A percentile compares a stretch with the other conserved stretches of the same genome.
phyloP scores from a whole-genome alignment of 257 asterid genomes.

The Osmanthus fragrans region DNA sequence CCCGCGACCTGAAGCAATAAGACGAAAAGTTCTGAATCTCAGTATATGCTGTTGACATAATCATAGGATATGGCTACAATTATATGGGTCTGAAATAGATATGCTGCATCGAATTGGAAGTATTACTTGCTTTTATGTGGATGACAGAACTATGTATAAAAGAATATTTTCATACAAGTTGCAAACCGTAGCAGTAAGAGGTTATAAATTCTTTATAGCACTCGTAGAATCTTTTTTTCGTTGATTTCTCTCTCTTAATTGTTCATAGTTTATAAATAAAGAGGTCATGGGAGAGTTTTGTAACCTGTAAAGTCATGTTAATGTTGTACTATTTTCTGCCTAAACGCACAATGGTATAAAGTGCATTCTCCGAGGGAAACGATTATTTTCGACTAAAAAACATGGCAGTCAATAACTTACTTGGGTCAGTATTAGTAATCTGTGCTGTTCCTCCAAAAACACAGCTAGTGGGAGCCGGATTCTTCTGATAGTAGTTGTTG shows the following conservation, averaged over 20 bases:
- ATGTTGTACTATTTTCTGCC: background rate
- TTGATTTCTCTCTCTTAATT: background rate
- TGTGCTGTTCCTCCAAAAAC: slow-evolving; percentile 89
- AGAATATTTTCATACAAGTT: too few species aligned
- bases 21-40: background rate
- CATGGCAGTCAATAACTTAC: slow-evolving; percentile 45
- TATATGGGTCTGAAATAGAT: background rate
- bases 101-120: background rate
- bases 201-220: too few species aligned
- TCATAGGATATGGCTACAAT: background rate
- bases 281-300: background rate
- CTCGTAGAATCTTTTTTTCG: background rate
- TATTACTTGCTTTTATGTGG: too few species aligned
- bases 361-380: background rate
- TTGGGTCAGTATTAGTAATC: slow-evolving; percentile 71
- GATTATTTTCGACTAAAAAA: background rate
- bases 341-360: background rate
- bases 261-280: background rate
- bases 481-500: slow-evolving; percentile 85
- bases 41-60: background rate
- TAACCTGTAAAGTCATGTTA: background rate
- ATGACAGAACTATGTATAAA: background rate
- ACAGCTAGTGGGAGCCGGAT: slow-evolving; percentile 87
- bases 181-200: too few species aligned
- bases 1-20: slow-evolving; percentile 67